Evolutionary conservation across 2,329 filamentous ascomycete genomes (phyloP), one percentile per base, ranked within the genome.

Genomic region (Colletotrichum higginsianum): DNA sequence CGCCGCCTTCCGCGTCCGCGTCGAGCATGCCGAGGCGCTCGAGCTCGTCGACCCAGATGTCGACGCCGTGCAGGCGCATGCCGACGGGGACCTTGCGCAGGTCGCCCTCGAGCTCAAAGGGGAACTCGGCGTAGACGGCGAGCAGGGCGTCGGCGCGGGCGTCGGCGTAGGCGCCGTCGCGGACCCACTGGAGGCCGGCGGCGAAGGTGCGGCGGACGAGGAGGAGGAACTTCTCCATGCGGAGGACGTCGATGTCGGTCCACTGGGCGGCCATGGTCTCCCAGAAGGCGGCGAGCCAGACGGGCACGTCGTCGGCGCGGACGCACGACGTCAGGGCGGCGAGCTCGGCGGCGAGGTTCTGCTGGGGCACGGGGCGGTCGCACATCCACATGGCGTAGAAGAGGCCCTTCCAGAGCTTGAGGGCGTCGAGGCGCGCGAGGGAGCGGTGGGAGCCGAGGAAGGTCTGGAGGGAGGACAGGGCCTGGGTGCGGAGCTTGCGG

Each of bases 371-470:
- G 13, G 95, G 92, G 58, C 95, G 93, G 86, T 98, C 95, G 81
- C 92, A 94, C 91, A 98, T 96, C 92, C 94, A 98, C 78, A 96
- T 90, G 78, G 92, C 92, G 87, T 95, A 98, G 86, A 96, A 98
- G 23, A 98, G 89, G 6, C 95, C 96, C 80, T 97, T 97, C 94
- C 95, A 98, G 75, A 98, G 89, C 85, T 98, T 98, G 72, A 96
- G 86, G 61, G 94, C 86, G 75, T 98, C 95, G 75, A 93, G 81
- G 50, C 89, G 85, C 21, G 89, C 84, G 73, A 98, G 89, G 65
- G 82, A 77, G 47, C 84, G 80, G 50, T 89, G 87, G 72, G 89
- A 86, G 73, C 89, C 87, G 80, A 98, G 92, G 86, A 94, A 98
- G 61, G 90, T 88, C 75, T 91, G 90, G 38, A 98, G 91, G 58